Evolutionary conservation across 2,329 filamentous ascomycete genomes (phyloP).

Genomic region (Colletotrichum gigasporum): DNA sequence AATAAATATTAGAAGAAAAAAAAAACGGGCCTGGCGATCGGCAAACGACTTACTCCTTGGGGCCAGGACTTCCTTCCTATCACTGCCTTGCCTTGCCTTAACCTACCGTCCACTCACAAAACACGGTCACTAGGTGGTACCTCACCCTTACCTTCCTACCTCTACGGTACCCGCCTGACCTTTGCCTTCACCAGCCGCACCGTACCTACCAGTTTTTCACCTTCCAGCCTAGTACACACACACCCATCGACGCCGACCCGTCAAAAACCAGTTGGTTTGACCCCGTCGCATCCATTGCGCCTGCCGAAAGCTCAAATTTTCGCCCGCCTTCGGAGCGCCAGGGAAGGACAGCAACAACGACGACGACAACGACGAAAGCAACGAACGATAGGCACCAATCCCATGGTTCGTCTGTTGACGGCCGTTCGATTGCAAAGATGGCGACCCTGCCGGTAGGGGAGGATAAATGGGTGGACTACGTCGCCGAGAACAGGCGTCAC

Average conservation of each 20-base stretch:
- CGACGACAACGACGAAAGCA: no score
- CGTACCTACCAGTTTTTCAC: no score
- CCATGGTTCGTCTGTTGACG: slow-evolving; percentile 31
- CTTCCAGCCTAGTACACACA: no score
- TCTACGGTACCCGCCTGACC: not conserved
- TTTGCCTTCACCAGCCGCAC: no score
- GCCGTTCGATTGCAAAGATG: slow-evolving; percentile 45
- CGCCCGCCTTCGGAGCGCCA: not conserved
- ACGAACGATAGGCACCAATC: not conserved
- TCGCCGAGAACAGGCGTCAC: slow-evolving; percentile 74
- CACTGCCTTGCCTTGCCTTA: not conserved
- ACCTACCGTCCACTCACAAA: not conserved
- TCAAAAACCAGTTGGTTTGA: no score
- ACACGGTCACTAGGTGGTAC: no score
- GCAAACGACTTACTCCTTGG: not conserved
- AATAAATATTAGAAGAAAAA: not conserved
- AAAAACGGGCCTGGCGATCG: slow-evolving; percentile 2
- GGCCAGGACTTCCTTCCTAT: not conserved
- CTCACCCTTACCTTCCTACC: no score
- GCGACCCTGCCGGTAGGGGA: slow-evolving; percentile 72
- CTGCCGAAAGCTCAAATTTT: no score
- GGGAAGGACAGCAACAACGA: not conserved
- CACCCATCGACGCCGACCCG: no score
- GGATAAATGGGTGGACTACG: slow-evolving; percentile 79
- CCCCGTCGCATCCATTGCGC: no score